A percentile compares a stretch with the other conserved stretches of the same genome.
Conservation (phyloP, 495 filamentous ascomycete species). For the Talaromyces adpressus region DNA sequence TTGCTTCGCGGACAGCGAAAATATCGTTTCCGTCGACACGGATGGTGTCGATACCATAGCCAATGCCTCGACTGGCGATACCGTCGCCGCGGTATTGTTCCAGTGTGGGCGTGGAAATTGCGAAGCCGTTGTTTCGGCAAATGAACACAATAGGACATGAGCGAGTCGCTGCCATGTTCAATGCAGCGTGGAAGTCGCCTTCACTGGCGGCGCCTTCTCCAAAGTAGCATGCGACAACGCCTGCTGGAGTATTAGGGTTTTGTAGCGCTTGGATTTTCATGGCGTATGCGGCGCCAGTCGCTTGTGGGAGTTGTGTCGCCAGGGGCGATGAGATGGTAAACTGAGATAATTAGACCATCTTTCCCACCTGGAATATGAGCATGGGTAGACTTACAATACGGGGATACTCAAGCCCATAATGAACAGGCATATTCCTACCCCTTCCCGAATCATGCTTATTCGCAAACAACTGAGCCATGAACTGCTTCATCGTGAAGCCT, state of each 20-base stretch:
- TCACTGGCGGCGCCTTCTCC: slow-evolving; percentile 97
- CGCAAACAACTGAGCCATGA: slow-evolving; percentile 94
- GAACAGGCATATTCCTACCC: slow-evolving; percentile 96
- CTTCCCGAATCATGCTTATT: slow-evolving; percentile 74
- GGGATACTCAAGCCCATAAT: slow-evolving; percentile 78
- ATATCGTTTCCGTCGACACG: slow-evolving; percentile 97
- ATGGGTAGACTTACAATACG: slow-evolving; percentile 56
- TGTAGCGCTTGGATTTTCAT: slow-evolving; percentile 77
- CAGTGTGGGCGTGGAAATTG: slow-evolving; percentile 88
- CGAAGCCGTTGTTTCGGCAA: slow-evolving; percentile 96
- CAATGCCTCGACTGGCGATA: slow-evolving; percentile 88
- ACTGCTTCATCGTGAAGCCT: slow-evolving; percentile 77
- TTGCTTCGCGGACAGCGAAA: slow-evolving; percentile 84
- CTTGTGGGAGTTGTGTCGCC: slow-evolving; percentile 94
- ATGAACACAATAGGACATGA: slow-evolving; percentile 90
- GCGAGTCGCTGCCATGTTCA: slow-evolving; percentile 93
- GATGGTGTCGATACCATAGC: slow-evolving; percentile 96
- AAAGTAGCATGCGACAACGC: slow-evolving; percentile 86
- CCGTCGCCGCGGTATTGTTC: slow-evolving; percentile 98
- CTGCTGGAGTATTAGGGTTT: slow-evolving; percentile 56
- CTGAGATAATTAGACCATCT: slow-evolving; percentile 30
- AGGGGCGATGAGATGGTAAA: slow-evolving; percentile 92
- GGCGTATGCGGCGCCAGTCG: slow-evolving; percentile 88
- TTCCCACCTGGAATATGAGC: not conserved
- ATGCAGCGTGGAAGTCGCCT: slow-evolving; percentile 93